Evolutionary conservation across 257 asterid species (phyloP), one percentile per base, ranked within the genome.

Genomic region (Agastache rugosa): DNA sequence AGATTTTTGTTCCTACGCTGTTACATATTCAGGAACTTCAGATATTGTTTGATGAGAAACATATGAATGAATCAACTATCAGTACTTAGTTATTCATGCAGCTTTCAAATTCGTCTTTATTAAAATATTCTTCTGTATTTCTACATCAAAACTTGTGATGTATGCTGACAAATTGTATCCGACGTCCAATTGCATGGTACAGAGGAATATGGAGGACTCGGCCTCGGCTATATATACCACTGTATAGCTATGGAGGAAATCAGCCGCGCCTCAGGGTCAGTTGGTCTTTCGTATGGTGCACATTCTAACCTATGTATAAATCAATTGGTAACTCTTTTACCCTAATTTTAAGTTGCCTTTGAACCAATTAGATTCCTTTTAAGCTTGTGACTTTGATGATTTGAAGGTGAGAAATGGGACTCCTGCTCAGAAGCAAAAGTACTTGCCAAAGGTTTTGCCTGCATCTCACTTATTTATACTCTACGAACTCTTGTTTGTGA

Each of bases 131-230:
- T 70, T 23, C 62, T 34, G 25, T 63, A 59, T 56, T 44, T 48
- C 59, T 68, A 37, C 55, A 7, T 60, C 42, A 56, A 70, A 70
- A 51, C 69, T 59, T 55, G 35, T 55, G 61, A 20, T 63, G 19
- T 75, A 56, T 74, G 25, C 79, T 71, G 71, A 53, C 62, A 31
- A 66, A 34, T 67, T 76, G 61, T 68, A 45, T 75, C 76, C 73
- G 34, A 70, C 54, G 45, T 67, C 42, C 72, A 37, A 60, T 66
- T 80, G 61, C 50, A 62, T 23, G 59, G 55, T 74, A 75, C 82
- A 92, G 99, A 87, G 92, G 94, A 92, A 83, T 92, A 90, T 81
- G 99, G 99, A 77, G 99, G 99, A 56, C 97, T 95, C 68, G 98
- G 99, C 81, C 97, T 95, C 56, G 99, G 99, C 74, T 95, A 95